Conservation (phyloP, 1,284 basidiomycete genomes). For the Calocybe gambosa region DNA sequence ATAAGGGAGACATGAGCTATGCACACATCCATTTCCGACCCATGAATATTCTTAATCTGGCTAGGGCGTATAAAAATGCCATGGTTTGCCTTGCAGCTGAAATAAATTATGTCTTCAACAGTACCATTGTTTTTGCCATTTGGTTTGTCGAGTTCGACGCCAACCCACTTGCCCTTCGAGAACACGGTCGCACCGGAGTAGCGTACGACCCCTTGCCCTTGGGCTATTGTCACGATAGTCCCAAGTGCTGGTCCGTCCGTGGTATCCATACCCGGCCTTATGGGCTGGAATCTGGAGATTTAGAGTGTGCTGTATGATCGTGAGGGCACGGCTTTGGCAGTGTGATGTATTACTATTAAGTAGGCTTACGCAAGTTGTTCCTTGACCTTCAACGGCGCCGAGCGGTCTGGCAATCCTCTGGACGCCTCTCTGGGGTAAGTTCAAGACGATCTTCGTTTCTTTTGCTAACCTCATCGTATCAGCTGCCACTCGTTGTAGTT, state of each 20-base stretch:
- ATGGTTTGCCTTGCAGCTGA: slow-evolving; percentile 69
- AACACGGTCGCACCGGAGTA: slow-evolving; percentile 87
- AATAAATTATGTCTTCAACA: slow-evolving; percentile 82
- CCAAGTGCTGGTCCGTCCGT: slow-evolving; percentile 38
- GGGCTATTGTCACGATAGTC: slow-evolving; percentile 68
- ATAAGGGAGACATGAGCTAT: background rate
- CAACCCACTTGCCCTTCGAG: slow-evolving; percentile 90
- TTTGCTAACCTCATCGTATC: background rate
- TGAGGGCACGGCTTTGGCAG: background rate
- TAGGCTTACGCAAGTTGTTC: background rate
- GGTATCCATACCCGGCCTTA: slow-evolving; percentile 12
- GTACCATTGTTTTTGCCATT: slow-evolving; percentile 96
- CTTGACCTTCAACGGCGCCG: background rate
- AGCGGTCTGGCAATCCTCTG: background rate
- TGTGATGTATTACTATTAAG: background rate
- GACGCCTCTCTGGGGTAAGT: background rate
- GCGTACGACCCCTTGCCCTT: slow-evolving; percentile 80
- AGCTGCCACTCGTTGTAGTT: slow-evolving; percentile 1
- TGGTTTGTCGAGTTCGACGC: slow-evolving; percentile 78
- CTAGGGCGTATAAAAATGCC: slow-evolving; percentile 91
- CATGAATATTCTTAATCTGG: slow-evolving; percentile 68
- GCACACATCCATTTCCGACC: slow-evolving; percentile 33
- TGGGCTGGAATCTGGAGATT: background rate
- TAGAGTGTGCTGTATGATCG: background rate
- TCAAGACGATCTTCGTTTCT: background rate